Percentiles rank a stretch among this genome's conserved stretches.
phyloP scores from a whole-genome alignment of 768 basidiomycete species.

The Pulveroboletus sp. region DNA sequence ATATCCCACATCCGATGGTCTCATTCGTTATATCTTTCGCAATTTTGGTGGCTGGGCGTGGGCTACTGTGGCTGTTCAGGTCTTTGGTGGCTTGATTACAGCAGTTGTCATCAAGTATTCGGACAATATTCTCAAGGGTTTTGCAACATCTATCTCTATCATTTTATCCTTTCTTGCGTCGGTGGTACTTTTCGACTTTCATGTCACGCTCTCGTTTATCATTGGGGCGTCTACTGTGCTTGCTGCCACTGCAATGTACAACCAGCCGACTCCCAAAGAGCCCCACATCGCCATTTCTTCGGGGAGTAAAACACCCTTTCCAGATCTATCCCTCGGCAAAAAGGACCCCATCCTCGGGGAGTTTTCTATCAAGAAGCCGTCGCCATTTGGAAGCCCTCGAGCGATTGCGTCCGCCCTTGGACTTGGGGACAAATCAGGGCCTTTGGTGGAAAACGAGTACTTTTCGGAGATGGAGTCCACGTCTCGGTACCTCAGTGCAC shows the following conservation, averaged over 20 bases:
- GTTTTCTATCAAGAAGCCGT: conserved; percentile 43
- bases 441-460: conserved; percentile 26
- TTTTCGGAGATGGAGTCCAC: conserved; percentile 41
- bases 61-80: conserved; percentile 87
- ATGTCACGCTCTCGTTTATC: conserved; percentile 81
- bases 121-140: conserved; percentile 95
- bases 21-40: conserved; percentile 61
- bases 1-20: conserved; percentile 40
- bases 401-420: conserved; percentile 49
- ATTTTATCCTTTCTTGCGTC: conserved; percentile 92
- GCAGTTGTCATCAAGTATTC: conserved; percentile 97
- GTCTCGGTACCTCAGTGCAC: conserved; percentile 43
- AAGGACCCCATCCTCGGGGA: conserved; percentile 60
- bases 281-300: conserved; percentile 29
- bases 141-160: conserved; percentile 92
- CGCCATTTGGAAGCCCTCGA: conserved; percentile 47
- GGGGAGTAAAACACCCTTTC: conserved; percentile 34
- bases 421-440: conserved; percentile 29
- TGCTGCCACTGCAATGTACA: conserved; percentile 91
- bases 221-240: conserved; percentile 84
- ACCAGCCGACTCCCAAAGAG: conserved; percentile 54
- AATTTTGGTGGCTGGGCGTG: conserved; percentile 95
- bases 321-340: conserved; percentile 42
- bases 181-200: conserved; percentile 86
- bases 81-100: conserved; percentile 89